Evolutionary conservation across 495 filamentous ascomycete species (phyloP).

Genomic region (Podospora australis): DNA sequence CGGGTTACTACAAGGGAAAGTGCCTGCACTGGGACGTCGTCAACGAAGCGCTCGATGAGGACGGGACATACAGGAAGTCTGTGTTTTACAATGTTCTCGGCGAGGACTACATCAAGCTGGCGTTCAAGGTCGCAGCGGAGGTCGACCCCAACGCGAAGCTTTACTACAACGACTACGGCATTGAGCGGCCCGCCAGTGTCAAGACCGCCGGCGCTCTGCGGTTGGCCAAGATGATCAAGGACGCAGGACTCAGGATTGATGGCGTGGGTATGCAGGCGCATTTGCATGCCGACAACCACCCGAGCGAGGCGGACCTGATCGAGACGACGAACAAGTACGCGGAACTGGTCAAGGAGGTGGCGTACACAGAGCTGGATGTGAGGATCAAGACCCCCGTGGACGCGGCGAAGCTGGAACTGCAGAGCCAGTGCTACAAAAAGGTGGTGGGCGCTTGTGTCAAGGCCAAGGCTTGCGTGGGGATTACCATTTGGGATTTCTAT

Average conservation of each 20-base stretch:
- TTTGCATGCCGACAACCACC: conserved; percentile 48
- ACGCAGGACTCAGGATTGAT: conserved; percentile 50
- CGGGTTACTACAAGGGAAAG: conserved; percentile 45
- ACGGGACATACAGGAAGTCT: conserved; percentile 48
- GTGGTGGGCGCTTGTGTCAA: conserved; percentile 53
- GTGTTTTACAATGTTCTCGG: conserved; percentile 52
- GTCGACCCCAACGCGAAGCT: conserved; percentile 53
- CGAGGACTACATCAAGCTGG: conserved; percentile 49
- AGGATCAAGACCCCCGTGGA: conserved; percentile 44
- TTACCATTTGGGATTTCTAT: conserved; percentile 60
- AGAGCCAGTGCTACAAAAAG: conserved; percentile 50
- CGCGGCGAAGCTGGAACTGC: conserved; percentile 44
- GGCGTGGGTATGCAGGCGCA: conserved; percentile 59
- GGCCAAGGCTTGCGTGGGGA: conserved; percentile 54
- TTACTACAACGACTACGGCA: conserved; percentile 65
- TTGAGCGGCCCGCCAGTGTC: conserved; percentile 37
- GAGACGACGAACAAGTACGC: conserved; percentile 40
- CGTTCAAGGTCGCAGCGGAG: conserved; percentile 43
- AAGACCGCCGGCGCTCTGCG: conserved; percentile 35
- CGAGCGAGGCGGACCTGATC: conserved; percentile 39
- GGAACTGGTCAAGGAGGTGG: conserved; percentile 50
- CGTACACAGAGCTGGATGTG: conserved; percentile 57
- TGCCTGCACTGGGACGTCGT: conserved; percentile 57
- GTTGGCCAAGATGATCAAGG: conserved; percentile 47
- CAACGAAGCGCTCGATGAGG: conserved; percentile 62